Conservation (phyloP, 225 moss, liverwort and hornwort species). For the Marchantia polymorpha region DNA sequence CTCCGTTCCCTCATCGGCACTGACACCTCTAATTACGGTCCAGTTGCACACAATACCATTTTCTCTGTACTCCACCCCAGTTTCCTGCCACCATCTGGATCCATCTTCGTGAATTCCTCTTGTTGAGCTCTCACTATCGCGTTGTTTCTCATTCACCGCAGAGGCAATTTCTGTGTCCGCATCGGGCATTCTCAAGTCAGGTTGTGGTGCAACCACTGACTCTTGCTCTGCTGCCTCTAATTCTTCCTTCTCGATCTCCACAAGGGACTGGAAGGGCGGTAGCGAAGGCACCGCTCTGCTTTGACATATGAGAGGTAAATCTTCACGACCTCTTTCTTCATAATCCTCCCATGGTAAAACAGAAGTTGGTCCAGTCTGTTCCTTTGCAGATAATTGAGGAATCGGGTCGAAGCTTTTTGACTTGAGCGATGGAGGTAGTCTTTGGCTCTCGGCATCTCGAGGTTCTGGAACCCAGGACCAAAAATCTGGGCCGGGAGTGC, state of each 20-base stretch:
- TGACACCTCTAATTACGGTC: conserved; percentile 82
- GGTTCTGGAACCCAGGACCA: conserved; percentile 94
- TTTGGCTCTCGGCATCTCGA: conserved; percentile 33
- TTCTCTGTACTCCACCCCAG: conserved; percentile 65
- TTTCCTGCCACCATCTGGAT: conserved; percentile 88
- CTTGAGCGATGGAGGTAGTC: conserved; percentile 27
- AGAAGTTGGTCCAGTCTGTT: conserved; percentile 43
- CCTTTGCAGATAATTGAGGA: conserved; percentile 20
- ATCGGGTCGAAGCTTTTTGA: conserved; percentile 36
- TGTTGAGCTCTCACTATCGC: conserved; percentile 43
- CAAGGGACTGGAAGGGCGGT: conserved; percentile 90
- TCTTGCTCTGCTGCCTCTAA: conserved; percentile 34
- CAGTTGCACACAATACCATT: conserved; percentile 74
- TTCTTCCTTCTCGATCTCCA: conserved; percentile 71
- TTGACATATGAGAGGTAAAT: conserved; percentile 59
- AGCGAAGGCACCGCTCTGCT: conserved; percentile 79
- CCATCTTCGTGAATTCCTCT: conserved; percentile 72
- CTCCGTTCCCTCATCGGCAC: conserved; percentile 78
- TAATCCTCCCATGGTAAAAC: conserved; percentile 54
- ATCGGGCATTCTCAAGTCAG: conserved; percentile 51
- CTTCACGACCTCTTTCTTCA: conserved; percentile 26
- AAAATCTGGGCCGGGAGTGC: conserved; percentile 86
- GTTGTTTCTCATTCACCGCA: conserved; percentile 62
- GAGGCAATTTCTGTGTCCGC: conserved; percentile 55
- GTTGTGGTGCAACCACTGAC: conserved; percentile 27